Evolutionary conservation across 1,139 yeast genomes (phyloP).

Genomic region (Magnusiomyces tetraspermus): DNA sequence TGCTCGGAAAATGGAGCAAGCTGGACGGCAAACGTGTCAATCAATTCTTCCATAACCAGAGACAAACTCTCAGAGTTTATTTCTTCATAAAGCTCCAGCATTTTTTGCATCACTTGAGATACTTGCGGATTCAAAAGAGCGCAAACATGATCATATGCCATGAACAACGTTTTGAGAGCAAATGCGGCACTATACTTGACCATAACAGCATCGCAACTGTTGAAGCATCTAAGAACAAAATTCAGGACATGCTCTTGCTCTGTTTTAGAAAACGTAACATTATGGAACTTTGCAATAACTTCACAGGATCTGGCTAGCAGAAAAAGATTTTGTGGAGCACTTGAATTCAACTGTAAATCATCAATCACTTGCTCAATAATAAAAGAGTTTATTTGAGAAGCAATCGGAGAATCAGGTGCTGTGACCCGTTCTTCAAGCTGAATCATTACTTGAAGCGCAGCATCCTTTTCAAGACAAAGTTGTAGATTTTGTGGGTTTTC

Average conservation of each 20-base stretch:
- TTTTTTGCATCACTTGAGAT: conserved; percentile 70
- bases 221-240: conserved; percentile 56
- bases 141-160: conserved; percentile 54
- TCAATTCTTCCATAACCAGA: conserved; percentile 92
- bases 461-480: conserved; percentile 65
- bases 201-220: conserved; percentile 48
- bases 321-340: conserved; percentile 39
- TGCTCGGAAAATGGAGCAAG: conserved; percentile 89
- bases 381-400: conserved; percentile 59
- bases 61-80: conserved; percentile 82
- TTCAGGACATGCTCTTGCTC: conserved; percentile 49
- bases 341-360: conserved; percentile 26
- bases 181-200: conserved; percentile 76
- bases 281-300: conserved; percentile 47
- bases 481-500: conserved; percentile 41
- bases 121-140: conserved; percentile 59
- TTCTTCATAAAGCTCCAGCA: conserved; percentile 56
- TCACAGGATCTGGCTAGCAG: conserved; percentile 81
- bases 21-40: conserved; percentile 77
- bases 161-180: conserved; percentile 64
- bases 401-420: conserved; percentile 48
- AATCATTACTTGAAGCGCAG: conserved; percentile 70
- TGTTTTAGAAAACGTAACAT: conserved; percentile 28
- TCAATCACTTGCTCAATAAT: conserved; percentile 59
- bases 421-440: conserved; percentile 53